Percentiles rank a stretch among this genome's conserved stretches.
Conservation (phyloP, 2,329 filamentous ascomycete species). For the Fusarium newnesense region DNA sequence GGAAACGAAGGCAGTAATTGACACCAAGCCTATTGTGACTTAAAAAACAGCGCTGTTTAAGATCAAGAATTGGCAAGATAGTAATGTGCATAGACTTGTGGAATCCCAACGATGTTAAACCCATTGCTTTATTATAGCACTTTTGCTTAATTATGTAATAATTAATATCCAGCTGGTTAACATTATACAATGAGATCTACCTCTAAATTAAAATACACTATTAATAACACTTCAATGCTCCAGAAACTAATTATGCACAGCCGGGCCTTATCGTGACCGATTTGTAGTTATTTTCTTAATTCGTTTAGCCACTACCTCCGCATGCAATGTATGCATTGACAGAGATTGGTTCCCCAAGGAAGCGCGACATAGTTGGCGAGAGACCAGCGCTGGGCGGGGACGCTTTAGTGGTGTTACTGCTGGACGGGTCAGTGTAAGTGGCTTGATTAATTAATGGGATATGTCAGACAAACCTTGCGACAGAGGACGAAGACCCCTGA, state of each 20-base stretch:
- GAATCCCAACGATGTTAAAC: neutral
- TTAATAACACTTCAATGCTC: neutral
- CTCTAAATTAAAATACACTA: neutral
- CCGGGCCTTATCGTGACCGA: neutral
- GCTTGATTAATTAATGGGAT: neutral
- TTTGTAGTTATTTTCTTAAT: neutral
- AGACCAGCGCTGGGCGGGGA: neutral
- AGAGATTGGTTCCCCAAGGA: neutral
- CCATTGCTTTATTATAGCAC: neutral
- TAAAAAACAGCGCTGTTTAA: rapidly evolving
- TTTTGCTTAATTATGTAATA: neutral
- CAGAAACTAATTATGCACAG: neutral
- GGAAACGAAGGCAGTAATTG: neutral
- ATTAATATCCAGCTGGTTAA: neutral
- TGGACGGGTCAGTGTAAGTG: neutral
- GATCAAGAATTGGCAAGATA: neutral
- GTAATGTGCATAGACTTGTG: neutral
- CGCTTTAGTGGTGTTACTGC: neutral
- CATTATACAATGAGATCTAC: neutral
- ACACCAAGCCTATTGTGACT: neutral
- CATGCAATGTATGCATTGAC: neutral
- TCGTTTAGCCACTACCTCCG: neutral
- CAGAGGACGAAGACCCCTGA: neutral
- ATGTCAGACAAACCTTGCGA: neutral
- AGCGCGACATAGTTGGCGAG: neutral